phyloP scores from a whole-genome alignment of 139 green algal genomes.

The Microglena sp. region DNA sequence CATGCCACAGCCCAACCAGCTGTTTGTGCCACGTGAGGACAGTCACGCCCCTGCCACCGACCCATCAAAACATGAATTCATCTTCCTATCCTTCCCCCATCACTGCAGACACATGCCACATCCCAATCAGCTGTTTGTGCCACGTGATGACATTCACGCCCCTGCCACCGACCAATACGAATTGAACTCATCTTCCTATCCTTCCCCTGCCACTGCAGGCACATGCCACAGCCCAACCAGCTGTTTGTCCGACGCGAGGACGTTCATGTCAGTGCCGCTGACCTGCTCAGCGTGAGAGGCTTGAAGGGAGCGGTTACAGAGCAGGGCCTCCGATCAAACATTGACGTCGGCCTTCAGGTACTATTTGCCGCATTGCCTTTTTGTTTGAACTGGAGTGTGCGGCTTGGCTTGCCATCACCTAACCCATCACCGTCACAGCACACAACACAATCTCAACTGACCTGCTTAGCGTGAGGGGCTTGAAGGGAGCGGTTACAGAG shows the following conservation, averaged over 20 bases:
- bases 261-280: conserved; percentile 32
- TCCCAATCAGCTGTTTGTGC: conserved; percentile 63
- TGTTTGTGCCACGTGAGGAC: conserved; percentile 50
- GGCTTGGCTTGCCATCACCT: too few relatives aligned
- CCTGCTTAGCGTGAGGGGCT: conserved; percentile 42
- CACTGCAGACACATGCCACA: conserved; percentile 64
- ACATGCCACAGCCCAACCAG: conserved; percentile 78
- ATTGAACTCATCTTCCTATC: conserved; percentile 28
- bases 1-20: conserved; percentile 77
- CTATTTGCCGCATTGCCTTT: too few relatives aligned
- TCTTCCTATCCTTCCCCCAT: too few relatives aligned
- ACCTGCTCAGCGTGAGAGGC: conserved; percentile 47
- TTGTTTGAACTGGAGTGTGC: too few relatives aligned
- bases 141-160: conserved; percentile 50
- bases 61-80: too few relatives aligned
- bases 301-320: conserved; percentile 33
- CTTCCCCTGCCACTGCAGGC: too few relatives aligned
- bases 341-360: background rate
- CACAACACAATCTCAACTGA: too few relatives aligned
- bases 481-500: conserved; percentile 31
- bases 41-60: too few relatives aligned
- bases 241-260: conserved; percentile 52
- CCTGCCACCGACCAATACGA: conserved; percentile 46
- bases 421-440: too few relatives aligned
- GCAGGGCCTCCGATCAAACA: background rate